A percentile compares a stretch with the other conserved stretches of the same genome.
Conservation (phyloP, 805 yeast species). For the Ogataea glucozyma region DNA sequence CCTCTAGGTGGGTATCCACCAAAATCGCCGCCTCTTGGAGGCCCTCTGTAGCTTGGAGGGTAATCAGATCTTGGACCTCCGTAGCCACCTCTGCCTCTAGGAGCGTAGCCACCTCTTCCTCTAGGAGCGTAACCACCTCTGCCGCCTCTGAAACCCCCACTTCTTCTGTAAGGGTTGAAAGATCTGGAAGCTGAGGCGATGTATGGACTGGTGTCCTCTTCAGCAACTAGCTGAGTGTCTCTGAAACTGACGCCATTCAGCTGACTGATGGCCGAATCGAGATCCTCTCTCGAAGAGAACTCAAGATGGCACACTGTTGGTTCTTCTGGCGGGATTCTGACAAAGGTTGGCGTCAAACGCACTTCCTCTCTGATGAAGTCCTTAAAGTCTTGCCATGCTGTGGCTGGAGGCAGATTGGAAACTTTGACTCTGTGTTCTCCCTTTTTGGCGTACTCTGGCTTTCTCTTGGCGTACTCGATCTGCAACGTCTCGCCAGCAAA, state of each 20-base stretch:
- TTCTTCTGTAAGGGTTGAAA: slow-evolving; percentile 45
- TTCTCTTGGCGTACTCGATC: slow-evolving; percentile 56
- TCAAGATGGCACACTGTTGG: slow-evolving; percentile 52
- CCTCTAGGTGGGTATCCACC: slow-evolving; percentile 33
- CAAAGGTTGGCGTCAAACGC: slow-evolving; percentile 62
- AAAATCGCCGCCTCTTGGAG: slow-evolving; percentile 26
- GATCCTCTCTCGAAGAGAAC: slow-evolving; percentile 66
- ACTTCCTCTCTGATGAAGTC: slow-evolving; percentile 84
- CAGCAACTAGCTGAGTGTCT: slow-evolving; percentile 60
- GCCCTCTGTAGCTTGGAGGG: slow-evolving; percentile 32
- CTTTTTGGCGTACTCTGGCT: slow-evolving; percentile 54
- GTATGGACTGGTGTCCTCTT: slow-evolving; percentile 71
- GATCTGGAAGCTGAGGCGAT: slow-evolving; percentile 49
- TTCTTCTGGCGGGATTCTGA: slow-evolving; percentile 49
- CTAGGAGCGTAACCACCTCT: slow-evolving; percentile 45
- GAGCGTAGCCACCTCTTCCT: slow-evolving; percentile 36
- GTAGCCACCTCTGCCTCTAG: slow-evolving; percentile 34
- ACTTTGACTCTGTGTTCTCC: slow-evolving; percentile 75
- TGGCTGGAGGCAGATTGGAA: slow-evolving; percentile 68
- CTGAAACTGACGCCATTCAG: slow-evolving; percentile 75
- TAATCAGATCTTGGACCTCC: slow-evolving; percentile 34
- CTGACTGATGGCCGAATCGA: slow-evolving; percentile 71
- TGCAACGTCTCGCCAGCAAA: slow-evolving; percentile 52
- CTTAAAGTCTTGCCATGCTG: slow-evolving; percentile 87
- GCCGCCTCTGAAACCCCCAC: slow-evolving; percentile 42